Evolutionary conservation across 1,284 basidiomycete genomes (phyloP), one percentile per base, ranked within the genome.

Genomic region (Fistulinella cinereoalba): DNA sequence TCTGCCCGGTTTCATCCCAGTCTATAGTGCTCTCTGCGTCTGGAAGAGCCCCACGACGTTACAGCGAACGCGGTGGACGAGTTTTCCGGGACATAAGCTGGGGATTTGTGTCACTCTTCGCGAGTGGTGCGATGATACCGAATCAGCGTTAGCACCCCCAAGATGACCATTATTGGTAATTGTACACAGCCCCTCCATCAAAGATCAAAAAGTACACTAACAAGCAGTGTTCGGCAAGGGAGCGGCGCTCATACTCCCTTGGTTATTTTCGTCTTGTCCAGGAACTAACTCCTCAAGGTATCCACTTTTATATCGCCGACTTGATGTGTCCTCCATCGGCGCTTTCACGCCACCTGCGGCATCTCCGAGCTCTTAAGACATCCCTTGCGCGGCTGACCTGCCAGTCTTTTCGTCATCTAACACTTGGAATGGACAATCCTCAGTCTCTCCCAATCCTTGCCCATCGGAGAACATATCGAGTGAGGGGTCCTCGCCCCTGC

Each of bases 401-500:
- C 13, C 24, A 9, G 29, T 36, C 39, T 22, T 32, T 39, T 50
- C 36, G 43, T 32, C 39, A 15, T 33, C 19, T 4, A n/a, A n/a
- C 47, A 19, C 19, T 41, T 6, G 32, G 42, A 13, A 53, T 63
- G 62, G 50, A 61, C 27, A 32, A 46, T 38, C 38, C 48, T n/a
- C 41, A 39, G 2, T 29, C 49, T 13, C 50, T 50, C 29, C 34
- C 44, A 6, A 27, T 46, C 6, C 38, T 50, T 16, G 18, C 25
- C n/a, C 50, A 12, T 16, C 40, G 53, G 36, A 62, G 21, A 24
- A 46, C 52, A 8, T 28, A 40, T 25, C 55, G 53, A 39, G 47
- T 68, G 16, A 57, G 51, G 40, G 62, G 62, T 18, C 62, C 66
- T 12, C 62, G 62, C 38, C 66, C 62, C 23, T 55, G 44, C 25